Evolutionary conservation across 2,329 filamentous ascomycete genomes (phyloP).

Genomic region (Waltergamsia citrina): DNA sequence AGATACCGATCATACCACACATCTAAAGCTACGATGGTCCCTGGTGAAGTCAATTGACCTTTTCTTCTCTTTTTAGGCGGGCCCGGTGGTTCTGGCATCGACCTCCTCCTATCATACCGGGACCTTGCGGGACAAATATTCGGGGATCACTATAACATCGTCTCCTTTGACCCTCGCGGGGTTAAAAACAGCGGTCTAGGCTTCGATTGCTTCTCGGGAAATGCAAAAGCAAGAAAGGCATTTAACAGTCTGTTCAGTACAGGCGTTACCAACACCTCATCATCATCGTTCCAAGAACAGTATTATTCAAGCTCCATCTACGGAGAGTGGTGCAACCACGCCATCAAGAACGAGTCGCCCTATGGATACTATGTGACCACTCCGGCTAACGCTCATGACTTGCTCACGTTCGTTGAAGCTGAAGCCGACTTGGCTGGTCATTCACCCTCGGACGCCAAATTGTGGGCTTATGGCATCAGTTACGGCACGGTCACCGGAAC

Average conservation of each 20-base stretch:
- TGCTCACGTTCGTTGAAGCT: constrained; percentile 18
- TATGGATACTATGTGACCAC: constrained; percentile 21
- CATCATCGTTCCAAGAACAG: constrained; percentile 15
- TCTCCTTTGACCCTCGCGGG: constrained; percentile 31
- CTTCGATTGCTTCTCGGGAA: constrained; percentile 19
- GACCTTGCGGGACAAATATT: constrained; percentile 14
- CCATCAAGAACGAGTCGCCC: constrained; percentile 13
- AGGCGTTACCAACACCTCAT: constrained; percentile 16
- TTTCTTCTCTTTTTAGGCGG: constrained; percentile 22
- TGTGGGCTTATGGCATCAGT: constrained; percentile 15
- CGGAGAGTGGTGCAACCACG: constrained; percentile 20
- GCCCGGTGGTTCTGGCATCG: constrained; percentile 24
- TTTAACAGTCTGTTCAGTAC: constrained; percentile 15
- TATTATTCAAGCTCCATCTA: constrained; percentile 19
- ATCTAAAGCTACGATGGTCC: background rate
- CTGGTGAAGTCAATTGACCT: constrained; percentile 1
- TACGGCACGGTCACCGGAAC: constrained; percentile 20
- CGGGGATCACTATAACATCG: constrained; percentile 29
- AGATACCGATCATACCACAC: no score
- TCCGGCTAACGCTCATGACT: constrained; percentile 15
- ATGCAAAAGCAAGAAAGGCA: constrained; percentile 14
- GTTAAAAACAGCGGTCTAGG: constrained; percentile 21
- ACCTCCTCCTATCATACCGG: constrained; percentile 13
- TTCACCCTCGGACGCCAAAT: constrained; percentile 13
- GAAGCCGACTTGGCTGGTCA: constrained; percentile 13